Evolutionary conservation across 148 eudicot species (phyloP).

Genomic region (Salicornia ramosissima): DNA sequence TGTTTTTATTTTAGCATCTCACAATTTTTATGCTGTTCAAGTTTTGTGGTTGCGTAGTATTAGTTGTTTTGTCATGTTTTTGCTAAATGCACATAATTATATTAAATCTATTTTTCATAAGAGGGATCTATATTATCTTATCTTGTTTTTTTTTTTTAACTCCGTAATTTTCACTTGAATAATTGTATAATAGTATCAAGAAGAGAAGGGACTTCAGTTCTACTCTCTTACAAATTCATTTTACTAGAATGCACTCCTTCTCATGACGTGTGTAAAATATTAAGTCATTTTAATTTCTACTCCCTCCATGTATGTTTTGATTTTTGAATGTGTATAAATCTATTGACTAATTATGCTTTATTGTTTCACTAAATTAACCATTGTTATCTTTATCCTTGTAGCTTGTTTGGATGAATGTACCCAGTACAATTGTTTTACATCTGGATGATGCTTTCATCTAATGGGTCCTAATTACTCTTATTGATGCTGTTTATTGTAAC

Average conservation of each 20-base stretch:
- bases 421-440: not conserved
- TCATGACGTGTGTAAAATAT: not conserved
- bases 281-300: not conserved
- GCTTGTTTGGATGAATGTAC: not conserved
- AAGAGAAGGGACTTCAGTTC: conserved; percentile 5
- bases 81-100: not conserved
- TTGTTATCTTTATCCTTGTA: not conserved
- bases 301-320: not conserved
- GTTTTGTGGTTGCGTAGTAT: too few relatives aligned
- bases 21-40: too few relatives aligned
- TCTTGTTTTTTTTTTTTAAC: not conserved
- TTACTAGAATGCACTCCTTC: not conserved
- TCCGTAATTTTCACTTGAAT: not conserved
- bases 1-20: conserved; percentile 15
- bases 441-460: not conserved
- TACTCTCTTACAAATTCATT: too few relatives aligned
- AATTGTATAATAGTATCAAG: not conserved
- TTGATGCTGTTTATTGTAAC: conserved; percentile 25
- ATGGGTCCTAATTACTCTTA: conserved; percentile 14
- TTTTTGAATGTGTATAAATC: not conserved
- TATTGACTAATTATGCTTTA: not conserved
- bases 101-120: not conserved
- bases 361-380: not conserved
- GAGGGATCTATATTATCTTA: too few relatives aligned
- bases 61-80: not conserved